Conservation (phyloP, 225 moss, liverwort and hornwort genomes). For the Straminergon stramineum region DNA sequence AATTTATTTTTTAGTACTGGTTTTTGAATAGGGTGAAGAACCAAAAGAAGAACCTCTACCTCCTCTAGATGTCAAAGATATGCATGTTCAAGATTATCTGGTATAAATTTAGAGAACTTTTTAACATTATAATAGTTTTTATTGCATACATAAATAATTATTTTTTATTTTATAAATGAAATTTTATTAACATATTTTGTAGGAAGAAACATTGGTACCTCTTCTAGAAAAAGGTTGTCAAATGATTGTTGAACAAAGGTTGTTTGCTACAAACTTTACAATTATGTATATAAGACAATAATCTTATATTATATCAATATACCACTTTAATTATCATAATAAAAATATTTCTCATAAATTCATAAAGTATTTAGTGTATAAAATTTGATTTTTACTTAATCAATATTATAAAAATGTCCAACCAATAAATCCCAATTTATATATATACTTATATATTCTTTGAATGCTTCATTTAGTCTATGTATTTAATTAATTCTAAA, state of each 20-base stretch:
- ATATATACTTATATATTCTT: neutral
- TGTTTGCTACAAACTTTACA: neutral
- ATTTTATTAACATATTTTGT: neutral
- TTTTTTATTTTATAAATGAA: neutral
- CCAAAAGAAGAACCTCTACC: neutral
- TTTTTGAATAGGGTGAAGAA: neutral
- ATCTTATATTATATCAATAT: rapidly evolving
- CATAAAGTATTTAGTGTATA: neutral
- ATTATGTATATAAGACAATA: neutral
- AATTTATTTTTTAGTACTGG: neutral
- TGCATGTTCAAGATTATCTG: neutral
- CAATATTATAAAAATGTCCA: neutral
- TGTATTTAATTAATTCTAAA: too few species aligned
- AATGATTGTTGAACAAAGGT: constrained; percentile 9
- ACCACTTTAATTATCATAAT: neutral
- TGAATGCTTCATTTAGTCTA: neutral
- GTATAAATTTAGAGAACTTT: neutral
- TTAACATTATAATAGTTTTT: neutral
- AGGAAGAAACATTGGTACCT: constrained; percentile 9
- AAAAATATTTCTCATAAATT: neutral
- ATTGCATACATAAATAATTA: rapidly evolving
- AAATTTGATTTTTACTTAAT: too few species aligned
- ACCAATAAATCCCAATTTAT: too few species aligned
- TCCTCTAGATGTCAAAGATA: neutral
- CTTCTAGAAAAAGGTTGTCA: neutral